phyloP scores from a whole-genome alignment of 2,329 filamentous ascomycete species.

The Catunica adiposa region DNA sequence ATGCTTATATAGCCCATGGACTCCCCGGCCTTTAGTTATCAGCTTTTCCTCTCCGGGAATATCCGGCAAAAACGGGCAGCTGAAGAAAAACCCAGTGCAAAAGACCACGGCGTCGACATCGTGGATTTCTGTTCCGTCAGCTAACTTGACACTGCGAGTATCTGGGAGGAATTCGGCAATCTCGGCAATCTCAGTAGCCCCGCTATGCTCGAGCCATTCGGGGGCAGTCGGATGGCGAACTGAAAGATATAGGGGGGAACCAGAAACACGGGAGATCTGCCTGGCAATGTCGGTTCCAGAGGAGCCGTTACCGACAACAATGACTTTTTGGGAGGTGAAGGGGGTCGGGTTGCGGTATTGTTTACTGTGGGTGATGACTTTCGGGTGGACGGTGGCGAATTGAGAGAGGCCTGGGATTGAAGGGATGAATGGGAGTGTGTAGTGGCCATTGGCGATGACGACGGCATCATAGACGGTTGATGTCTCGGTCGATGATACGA shows the following conservation, averaged over 20 bases:
- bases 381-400: conserved; percentile 44
- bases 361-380: conserved; percentile 57
- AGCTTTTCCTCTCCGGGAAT: conserved; percentile 26
- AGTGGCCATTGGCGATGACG: conserved; percentile 61
- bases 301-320: conserved; percentile 71
- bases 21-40: conserved; percentile 51
- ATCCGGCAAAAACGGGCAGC: conserved; percentile 53
- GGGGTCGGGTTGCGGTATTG: conserved; percentile 51
- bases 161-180: conserved; percentile 41
- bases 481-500: conserved; percentile 22
- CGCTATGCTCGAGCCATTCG: conserved; percentile 28
- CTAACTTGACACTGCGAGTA: conserved; percentile 47
- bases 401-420: conserved; percentile 39
- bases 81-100: conserved; percentile 80
- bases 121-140: conserved; percentile 45
- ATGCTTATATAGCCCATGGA: conserved; percentile 62
- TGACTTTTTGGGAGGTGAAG: conserved; percentile 54
- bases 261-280: conserved; percentile 51
- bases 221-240: conserved; percentile 35
- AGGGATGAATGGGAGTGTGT: conserved; percentile 51
- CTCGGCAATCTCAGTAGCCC: conserved; percentile 35
- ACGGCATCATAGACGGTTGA: conserved; percentile 52
- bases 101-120: conserved; percentile 66
- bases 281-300: conserved; percentile 70
- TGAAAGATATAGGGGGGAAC: conserved; percentile 46